A percentile compares a stretch with the other conserved stretches of the same genome.
Evolutionary conservation across 139 green algal genomes (phyloP).

Genomic region (Auxenochlorella pyrenoidosa): DNA sequence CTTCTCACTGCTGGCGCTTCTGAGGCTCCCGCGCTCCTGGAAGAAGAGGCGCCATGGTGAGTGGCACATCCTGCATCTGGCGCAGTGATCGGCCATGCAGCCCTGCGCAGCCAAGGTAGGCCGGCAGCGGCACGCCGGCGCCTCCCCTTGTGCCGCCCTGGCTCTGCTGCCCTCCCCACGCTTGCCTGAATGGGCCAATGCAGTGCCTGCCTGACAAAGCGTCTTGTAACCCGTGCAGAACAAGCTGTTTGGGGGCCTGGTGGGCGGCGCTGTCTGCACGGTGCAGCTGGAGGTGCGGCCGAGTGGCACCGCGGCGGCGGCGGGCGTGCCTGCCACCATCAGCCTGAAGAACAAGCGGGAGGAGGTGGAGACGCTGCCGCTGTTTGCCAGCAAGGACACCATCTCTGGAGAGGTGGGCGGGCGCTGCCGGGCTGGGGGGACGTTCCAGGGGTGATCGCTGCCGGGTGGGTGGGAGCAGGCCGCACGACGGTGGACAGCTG

Average conservation of each 20-base stretch:
- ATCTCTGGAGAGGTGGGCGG: conserved; percentile 75
- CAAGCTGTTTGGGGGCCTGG: conserved; percentile 54
- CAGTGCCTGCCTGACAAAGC: too few relatives aligned
- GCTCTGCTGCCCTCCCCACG: neutral
- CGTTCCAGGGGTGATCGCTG: neutral
- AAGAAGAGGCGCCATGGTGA: neutral
- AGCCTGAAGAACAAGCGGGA: conserved; percentile 48
- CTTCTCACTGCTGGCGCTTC: too few relatives aligned
- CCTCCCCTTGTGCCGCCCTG: neutral
- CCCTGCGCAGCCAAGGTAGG: neutral
- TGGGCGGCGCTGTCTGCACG: conserved; percentile 35
- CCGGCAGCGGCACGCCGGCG: neutral
- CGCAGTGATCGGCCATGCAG: too few relatives aligned
- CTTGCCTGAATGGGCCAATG: too few relatives aligned
- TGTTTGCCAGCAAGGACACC: conserved; percentile 81
- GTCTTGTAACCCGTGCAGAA: conserved; percentile 32
- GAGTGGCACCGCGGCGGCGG: conserved; percentile 1
- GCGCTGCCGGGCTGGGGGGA: neutral
- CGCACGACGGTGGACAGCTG: too few relatives aligned
- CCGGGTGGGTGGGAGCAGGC: too few relatives aligned
- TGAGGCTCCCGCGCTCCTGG: too few relatives aligned
- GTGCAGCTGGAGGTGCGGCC: conserved; percentile 66
- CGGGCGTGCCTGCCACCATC: conserved; percentile 36
- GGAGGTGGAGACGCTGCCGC: conserved; percentile 74
- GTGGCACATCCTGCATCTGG: too few relatives aligned